Conservation (phyloP, 1,139 yeast genomes). For the Debaryomycetaceae sp. region DNA sequence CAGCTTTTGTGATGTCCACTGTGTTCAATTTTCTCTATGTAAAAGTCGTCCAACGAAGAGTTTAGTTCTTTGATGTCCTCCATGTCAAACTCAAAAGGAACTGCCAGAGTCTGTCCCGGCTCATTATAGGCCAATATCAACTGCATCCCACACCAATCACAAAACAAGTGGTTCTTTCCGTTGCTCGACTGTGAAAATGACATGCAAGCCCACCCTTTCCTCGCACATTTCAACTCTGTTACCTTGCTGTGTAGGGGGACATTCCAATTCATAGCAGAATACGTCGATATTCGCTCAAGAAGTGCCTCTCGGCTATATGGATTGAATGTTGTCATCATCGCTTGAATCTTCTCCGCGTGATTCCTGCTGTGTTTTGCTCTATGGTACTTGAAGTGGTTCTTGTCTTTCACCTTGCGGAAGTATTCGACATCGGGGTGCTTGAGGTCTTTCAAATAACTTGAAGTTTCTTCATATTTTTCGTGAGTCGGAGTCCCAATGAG, state of each 20-base stretch:
- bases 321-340: slow-evolving; percentile 24
- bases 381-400: slow-evolving; percentile 39
- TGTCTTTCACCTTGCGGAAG: slow-evolving; percentile 33
- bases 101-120: slow-evolving; percentile 5
- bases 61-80: slow-evolving; percentile 25
- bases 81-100: slow-evolving; percentile 17
- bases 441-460: slow-evolving; percentile 7
- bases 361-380: slow-evolving; percentile 18
- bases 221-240: slow-evolving; percentile 36
- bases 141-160: slow-evolving; percentile 32
- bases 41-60: slow-evolving; percentile 19
- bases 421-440: slow-evolving; percentile 40
- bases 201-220: slow-evolving; percentile 43
- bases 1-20: slow-evolving; percentile 31
- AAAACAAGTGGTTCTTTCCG: slow-evolving; percentile 31
- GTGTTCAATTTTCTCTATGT: slow-evolving; percentile 20
- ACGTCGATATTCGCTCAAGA: slow-evolving; percentile 28
- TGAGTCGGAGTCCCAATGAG: slow-evolving; percentile 21
- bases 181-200: slow-evolving; percentile 21
- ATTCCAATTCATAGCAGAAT: slow-evolving; percentile 34
- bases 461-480: slow-evolving; percentile 11
- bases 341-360: slow-evolving; percentile 11
- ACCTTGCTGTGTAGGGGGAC: slow-evolving; percentile 20
- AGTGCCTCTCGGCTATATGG: slow-evolving; percentile 31
- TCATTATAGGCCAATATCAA: slow-evolving; percentile 27